Conservation (phyloP, 345 rosid species). For the Dimocarpus longan region DNA sequence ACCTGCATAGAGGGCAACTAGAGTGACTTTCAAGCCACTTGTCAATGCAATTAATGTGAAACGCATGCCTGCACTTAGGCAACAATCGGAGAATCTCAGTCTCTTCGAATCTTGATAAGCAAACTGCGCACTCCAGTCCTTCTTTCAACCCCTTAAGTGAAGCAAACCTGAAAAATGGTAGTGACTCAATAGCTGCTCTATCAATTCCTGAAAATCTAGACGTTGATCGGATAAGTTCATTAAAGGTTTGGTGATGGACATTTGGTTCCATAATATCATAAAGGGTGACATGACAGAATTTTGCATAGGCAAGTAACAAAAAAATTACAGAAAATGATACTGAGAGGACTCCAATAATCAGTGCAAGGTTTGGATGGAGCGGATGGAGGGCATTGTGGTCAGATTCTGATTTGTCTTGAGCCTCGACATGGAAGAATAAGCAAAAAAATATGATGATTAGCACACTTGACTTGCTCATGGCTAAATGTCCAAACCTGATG, state of each 20-base stretch:
- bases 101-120: constrained; percentile 48
- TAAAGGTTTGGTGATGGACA: constrained; percentile 13
- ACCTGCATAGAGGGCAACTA: constrained; percentile 55
- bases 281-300: constrained; percentile 30
- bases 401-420: constrained; percentile 12
- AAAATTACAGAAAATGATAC: constrained; percentile 30
- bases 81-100: constrained; percentile 44
- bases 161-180: constrained; percentile 49
- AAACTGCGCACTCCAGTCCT: constrained; percentile 51
- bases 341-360: constrained; percentile 33
- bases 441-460: neutral
- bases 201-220: constrained; percentile 50
- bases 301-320: constrained; percentile 38
- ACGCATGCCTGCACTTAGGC: constrained; percentile 53
- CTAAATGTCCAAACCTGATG: neutral
- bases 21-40: constrained; percentile 50
- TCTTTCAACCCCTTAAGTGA: constrained; percentile 45
- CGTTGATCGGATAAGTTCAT: neutral
- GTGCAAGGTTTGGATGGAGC: constrained; percentile 23
- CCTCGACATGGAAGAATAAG: constrained; percentile 25
- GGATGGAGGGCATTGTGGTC: constrained; percentile 9
- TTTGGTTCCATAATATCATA: neutral
- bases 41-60: constrained; percentile 49
- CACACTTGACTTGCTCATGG: constrained; percentile 24
- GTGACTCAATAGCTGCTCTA: constrained; percentile 31